phyloP scores from a whole-genome alignment of 306 rosid genomes.

The Sicyos edulis region DNA sequence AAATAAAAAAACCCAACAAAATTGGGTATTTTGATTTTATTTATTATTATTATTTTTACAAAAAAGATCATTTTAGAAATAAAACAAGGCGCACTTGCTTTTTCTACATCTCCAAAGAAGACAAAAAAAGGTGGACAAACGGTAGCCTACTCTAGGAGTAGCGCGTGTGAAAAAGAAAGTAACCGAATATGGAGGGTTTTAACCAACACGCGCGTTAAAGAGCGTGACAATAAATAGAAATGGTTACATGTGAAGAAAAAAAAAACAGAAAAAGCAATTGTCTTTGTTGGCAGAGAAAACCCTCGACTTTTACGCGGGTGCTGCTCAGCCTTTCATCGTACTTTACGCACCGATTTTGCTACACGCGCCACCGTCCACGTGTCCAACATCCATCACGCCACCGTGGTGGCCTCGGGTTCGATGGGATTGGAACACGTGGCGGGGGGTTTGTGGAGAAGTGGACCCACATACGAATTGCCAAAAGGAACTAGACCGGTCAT shows the following conservation, averaged over 20 bases:
- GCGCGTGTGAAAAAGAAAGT: not conserved
- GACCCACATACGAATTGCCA: slow-evolving; percentile 52
- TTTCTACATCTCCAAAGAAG: not conserved
- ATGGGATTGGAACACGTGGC: slow-evolving; percentile 30
- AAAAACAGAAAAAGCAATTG: not conserved
- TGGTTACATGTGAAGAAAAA: not conserved
- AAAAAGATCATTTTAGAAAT: too few species aligned
- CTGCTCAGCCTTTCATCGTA: slow-evolving; percentile 69
- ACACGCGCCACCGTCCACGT: slow-evolving; percentile 50
- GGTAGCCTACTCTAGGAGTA: not conserved
- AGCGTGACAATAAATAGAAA: not conserved
- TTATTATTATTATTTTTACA: too few species aligned
- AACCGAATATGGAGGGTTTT: not conserved
- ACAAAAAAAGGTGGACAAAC: not conserved
- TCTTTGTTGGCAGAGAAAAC: slow-evolving; percentile 28
- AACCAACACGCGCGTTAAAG: not conserved
- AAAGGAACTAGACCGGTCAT: slow-evolving; percentile 86
- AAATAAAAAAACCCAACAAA: too few species aligned
- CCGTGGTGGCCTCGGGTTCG: not conserved
- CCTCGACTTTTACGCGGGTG: slow-evolving; percentile 71
- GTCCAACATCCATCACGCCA: not conserved
- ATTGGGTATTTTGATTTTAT: too few species aligned
- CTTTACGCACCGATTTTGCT: slow-evolving; percentile 39
- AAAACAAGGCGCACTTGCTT: not conserved
- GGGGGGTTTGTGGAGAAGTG: not conserved